These are phyloP conservation scores for Boletus semigastroideus DNA, from an alignment of 1,284 basidiomycete genomes.

Conservation along the genomic window DNA sequence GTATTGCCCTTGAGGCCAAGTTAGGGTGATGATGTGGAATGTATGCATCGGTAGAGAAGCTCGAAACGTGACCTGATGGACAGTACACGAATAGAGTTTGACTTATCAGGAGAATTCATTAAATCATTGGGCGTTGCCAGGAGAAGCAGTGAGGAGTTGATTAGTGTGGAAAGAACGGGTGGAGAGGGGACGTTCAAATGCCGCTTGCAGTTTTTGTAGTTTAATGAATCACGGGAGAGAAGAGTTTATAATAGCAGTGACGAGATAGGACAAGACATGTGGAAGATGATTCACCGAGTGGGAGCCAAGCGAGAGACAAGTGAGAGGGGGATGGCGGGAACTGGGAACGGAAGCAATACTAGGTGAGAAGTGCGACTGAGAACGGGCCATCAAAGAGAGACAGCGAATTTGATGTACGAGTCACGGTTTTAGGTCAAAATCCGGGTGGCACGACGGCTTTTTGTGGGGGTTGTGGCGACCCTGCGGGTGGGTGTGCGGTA, in stretches of 20 bases:
- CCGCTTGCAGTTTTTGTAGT: conserved; percentile 16
- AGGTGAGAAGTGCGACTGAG: conserved; percentile 8
- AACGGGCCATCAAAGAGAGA: not conserved
- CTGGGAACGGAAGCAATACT: conserved; percentile 15
- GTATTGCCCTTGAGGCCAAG: conserved; percentile 42
- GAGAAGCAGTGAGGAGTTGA: conserved; percentile 21
- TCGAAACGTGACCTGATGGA: conserved; percentile 16
- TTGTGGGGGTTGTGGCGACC: conserved; percentile 45
- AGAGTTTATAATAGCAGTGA: conserved; percentile 31
- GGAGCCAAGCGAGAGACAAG: conserved; percentile 11
- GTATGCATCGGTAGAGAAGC: conserved; percentile 17
- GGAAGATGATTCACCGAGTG: conserved; percentile 8
- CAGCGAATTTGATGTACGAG: not conserved
- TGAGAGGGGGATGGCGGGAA: conserved; percentile 8
- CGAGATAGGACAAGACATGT: conserved; percentile 22
- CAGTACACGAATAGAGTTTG: conserved; percentile 28
- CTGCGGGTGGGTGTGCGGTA: conserved; percentile 52
- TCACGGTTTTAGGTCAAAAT: conserved; percentile 44
- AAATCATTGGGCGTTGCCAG: conserved; percentile 28
- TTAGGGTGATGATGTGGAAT: conserved; percentile 25
- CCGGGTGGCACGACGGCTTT: conserved; percentile 76
- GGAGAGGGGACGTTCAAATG: conserved; percentile 23
- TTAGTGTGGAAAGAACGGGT: conserved; percentile 14
- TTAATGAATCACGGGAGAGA: conserved; percentile 25
- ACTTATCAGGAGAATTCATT: conserved; percentile 19